Base-by-base conservation (phyloP, 1,284 basidiomycete species). In the Spongispora temasekensis region DNA sequence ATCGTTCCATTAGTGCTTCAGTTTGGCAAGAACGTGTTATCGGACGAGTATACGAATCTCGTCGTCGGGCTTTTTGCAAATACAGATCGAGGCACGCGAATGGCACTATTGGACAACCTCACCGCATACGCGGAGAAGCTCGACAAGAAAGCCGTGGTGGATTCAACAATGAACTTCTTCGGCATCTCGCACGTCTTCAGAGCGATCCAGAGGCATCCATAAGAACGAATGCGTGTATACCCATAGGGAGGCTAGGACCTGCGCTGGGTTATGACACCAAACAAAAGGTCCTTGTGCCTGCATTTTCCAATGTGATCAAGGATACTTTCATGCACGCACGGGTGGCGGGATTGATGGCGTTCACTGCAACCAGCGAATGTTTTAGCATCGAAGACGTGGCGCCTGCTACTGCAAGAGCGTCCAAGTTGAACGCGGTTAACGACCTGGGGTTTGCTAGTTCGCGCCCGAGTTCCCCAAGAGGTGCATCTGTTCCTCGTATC, bases 161-260 rank as follows among this genome's bases (percentile, higher is more conserved):
- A 97, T 55, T 99, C 50, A 99, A 99, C 78, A 99, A 99, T 67
- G 97, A 99, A 63, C 86, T 99, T 31, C 84, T 99, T 2, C 90
- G 96, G 4, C 85, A 93, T 64, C 86, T 99, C 21, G 97, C 97
- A 2, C 94, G 94, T 68, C 92, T 94, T 76, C 97, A 99, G 78
- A 87, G 85, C 21, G 97, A 99, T 71, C 80, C 89, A 0, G 97
- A 98, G 76, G 86, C 96, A 1, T 96, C 95, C 2, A 98, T 99
- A 69, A 87, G 97, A 46, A 99, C 97, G 15, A 99, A 99, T 72
- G 97, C 97, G 0, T 98, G 95, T 71, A 97, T 99, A 66, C 85
- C 99, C 5, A 88, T 99, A 48, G 97, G 97, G 10, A 85, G 96
- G 12, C 83, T 99, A 4, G 94, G 93, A 0, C 94, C 94, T 0